phyloP scores from a whole-genome alignment of 2,329 filamentous ascomycete genomes.

The Ophiostoma sp. region DNA sequence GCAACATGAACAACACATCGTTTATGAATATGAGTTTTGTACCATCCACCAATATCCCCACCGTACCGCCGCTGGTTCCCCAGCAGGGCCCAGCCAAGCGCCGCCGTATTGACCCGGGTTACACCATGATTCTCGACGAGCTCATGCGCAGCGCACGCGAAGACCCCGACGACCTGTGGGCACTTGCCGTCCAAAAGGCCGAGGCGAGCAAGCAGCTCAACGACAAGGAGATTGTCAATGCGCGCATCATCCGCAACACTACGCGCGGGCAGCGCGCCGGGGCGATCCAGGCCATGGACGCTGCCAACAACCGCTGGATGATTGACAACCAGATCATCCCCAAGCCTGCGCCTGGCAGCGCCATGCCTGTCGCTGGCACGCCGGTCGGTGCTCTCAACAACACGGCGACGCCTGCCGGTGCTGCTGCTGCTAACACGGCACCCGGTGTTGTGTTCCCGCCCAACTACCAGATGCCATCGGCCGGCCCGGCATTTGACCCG shows the following conservation, averaged over 20 bases:
- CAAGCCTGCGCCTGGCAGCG: not conserved
- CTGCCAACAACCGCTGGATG: not conserved
- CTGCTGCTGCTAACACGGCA: not conserved
- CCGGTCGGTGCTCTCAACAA: not conserved
- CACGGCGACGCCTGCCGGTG: not conserved
- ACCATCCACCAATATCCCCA: too few species aligned
- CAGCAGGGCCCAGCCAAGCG: not conserved
- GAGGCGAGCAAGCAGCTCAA: not conserved
- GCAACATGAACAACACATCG: too few species aligned
- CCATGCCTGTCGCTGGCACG: not conserved
- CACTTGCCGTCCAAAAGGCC: not conserved
- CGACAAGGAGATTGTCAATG: not conserved
- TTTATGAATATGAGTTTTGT: too few species aligned
- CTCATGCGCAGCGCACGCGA: constrained; percentile 12
- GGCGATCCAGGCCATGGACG: not conserved
- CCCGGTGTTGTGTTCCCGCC: not conserved
- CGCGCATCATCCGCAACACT: not conserved
- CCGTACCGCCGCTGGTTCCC: too few species aligned
- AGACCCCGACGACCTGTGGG: constrained; percentile 16
- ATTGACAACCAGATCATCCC: not conserved
- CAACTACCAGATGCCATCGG: constrained; percentile 19
- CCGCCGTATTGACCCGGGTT: not conserved
- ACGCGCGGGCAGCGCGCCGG: not conserved
- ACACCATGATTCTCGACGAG: not conserved
- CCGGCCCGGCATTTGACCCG: constrained; percentile 15